These are phyloP conservation scores for Cryptomeria japonica DNA, from an alignment of 75 land plant species.

Conservation along the genomic window DNA sequence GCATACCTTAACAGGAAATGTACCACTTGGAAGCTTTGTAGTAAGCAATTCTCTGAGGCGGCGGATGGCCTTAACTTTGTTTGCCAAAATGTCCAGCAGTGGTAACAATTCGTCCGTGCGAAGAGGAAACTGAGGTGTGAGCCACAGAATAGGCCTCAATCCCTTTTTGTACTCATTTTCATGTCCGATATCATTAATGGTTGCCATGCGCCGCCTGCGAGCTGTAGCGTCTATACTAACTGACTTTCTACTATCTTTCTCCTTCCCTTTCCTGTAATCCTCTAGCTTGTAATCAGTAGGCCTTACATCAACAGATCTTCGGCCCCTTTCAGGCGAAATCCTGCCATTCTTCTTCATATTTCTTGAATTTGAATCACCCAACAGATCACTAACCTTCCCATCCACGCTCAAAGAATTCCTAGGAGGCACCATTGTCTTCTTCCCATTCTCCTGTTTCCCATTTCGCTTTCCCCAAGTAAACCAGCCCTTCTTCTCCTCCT, in stretches of 20 bases:
- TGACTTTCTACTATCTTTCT: conserved; percentile 23
- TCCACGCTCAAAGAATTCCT: conserved; percentile 68
- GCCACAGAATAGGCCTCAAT: conserved; percentile 90
- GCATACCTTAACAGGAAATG: conserved; percentile 93
- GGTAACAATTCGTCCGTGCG: conserved; percentile 86
- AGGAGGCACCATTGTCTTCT: conserved; percentile 48
- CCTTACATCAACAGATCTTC: conserved; percentile 29
- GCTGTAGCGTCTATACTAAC: neutral
- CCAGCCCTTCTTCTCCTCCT: conserved; percentile 80
- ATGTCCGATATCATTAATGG: conserved; percentile 25
- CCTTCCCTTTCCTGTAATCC: conserved; percentile 37
- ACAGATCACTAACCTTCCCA: conserved; percentile 63
- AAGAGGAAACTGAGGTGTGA: conserved; percentile 82
- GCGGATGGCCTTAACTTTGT: conserved; percentile 95
- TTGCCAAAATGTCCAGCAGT: conserved; percentile 84
- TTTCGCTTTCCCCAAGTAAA: conserved; percentile 75
- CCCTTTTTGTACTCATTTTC: conserved; percentile 97
- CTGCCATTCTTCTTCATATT: conserved; percentile 45
- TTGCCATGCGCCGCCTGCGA: conserved; percentile 30
- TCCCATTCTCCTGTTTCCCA: conserved; percentile 50
- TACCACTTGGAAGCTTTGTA: conserved; percentile 89
- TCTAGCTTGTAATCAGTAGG: conserved; percentile 29
- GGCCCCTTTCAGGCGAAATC: conserved; percentile 35
- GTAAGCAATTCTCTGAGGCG: conserved; percentile 86
- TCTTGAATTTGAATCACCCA: conserved; percentile 46